Conservation (phyloP, 768 basidiomycete species). For the Naganishia antarctica region DNA sequence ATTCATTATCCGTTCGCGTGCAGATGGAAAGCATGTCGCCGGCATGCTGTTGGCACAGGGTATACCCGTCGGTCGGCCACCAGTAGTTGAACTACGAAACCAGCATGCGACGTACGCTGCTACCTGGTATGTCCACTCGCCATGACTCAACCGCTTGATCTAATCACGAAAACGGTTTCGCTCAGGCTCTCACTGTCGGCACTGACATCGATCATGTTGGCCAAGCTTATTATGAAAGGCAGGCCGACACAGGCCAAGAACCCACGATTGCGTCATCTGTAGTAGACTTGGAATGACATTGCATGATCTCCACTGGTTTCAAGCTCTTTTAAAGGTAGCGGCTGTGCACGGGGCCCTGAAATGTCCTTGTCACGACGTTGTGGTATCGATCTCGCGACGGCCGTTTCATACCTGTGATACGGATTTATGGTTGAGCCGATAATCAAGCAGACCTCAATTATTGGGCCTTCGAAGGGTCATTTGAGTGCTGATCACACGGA, state of each 20-base stretch:
- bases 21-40: constrained; percentile 62
- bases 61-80: constrained; percentile 74
- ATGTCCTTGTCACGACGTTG: too few species aligned
- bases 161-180: not conserved
- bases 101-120: constrained; percentile 90
- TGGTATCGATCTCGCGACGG: too few species aligned
- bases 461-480: too few species aligned
- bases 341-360: too few species aligned
- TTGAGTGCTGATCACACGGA: too few species aligned
- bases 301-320: too few species aligned
- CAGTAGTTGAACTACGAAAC: constrained; percentile 82
- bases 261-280: constrained; percentile 6
- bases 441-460: too few species aligned
- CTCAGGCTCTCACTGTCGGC: constrained; percentile 82
- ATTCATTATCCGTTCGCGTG: not conserved
- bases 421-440: too few species aligned
- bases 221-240: constrained; percentile 34
- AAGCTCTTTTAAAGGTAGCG: too few species aligned
- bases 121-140: constrained; percentile 66
- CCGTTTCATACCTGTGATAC: too few species aligned
- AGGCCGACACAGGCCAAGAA: constrained; percentile 17
- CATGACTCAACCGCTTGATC: too few species aligned
- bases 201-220: constrained; percentile 70
- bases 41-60: constrained; percentile 56
- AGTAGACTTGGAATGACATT: not conserved